Evolutionary conservation across 441 rosid genomes (phyloP), one percentile per base, ranked within the genome.

Genomic region (Manihot esculenta): DNA sequence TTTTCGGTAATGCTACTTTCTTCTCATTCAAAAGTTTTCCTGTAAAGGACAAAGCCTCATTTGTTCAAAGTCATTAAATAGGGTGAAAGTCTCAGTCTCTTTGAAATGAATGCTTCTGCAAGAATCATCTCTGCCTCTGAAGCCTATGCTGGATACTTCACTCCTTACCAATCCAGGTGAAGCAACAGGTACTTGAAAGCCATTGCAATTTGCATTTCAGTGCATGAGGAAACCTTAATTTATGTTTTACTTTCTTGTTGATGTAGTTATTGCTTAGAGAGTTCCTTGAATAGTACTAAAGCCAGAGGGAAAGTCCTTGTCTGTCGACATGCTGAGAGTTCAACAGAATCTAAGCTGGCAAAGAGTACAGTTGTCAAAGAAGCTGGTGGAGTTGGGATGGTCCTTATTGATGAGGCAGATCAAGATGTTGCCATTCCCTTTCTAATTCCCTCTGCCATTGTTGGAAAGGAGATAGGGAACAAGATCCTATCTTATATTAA

Each of bases 131-230:
- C 82, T 63, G 87, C 88, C 27, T 72, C 89, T 12, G 74, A 77
- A 66, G 85, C 85, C 66, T 33, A 77, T 60, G 84, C 81, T 24
- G 85, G 88, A 38, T 79, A 84, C 57, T 86, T 84, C 61, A 84
- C 88, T n/a, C 90, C 88, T 64, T 84, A 86, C 71, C 90, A 86
- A 83, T 86, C 90, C 88, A 86, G 88, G 90, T 86, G 88, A 86
- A 81, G 82, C 76, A 76, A 72, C 80, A 81, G 87, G 84, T 83
- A 83, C 85, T 81, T 74, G 68, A 71, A 76, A 72, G 71, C 67
- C 66, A 72, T n/a, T 61, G 71, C 62, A 54, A 66, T 66, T 69
- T 23, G 38, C 53, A 68, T 38, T 70, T 47, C 49, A 58, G 35
- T 47, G 64, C 27, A 76, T 42, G n/a, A 62, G 63, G 56, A 59